Conservation (phyloP, 768 basidiomycete species). For the Brasilioporus rufonigricans region DNA sequence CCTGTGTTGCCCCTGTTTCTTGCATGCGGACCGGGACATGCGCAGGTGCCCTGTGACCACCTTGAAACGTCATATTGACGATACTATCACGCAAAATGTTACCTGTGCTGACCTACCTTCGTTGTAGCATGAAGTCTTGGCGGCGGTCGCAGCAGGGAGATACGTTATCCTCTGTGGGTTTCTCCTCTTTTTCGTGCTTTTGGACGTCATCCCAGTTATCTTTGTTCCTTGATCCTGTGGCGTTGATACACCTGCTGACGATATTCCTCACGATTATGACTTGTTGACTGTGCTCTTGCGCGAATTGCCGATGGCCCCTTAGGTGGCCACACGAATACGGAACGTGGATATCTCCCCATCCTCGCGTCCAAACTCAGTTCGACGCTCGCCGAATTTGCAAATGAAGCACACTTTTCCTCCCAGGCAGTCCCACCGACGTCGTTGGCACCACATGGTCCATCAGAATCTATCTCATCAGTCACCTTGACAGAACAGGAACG, state of each 20-base stretch:
- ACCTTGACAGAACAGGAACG: conserved; percentile 33
- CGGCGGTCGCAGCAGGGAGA: conserved; percentile 69
- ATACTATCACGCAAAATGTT: neutral
- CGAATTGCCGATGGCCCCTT: conserved; percentile 18
- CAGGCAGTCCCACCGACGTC: conserved; percentile 20
- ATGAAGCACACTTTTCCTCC: conserved; percentile 11
- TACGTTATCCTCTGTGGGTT: conserved; percentile 82
- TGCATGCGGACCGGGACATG: neutral
- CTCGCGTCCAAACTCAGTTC: conserved; percentile 67
- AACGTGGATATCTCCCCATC: conserved; percentile 85
- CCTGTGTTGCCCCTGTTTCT: conserved; percentile 5
- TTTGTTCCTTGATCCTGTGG: conserved; percentile 10
- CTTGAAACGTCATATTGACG: conserved; percentile 13
- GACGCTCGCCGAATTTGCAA: conserved; percentile 37
- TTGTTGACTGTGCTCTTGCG: conserved; percentile 1
- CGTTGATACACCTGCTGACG: conserved; percentile 9
- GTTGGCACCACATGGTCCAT: conserved; percentile 27
- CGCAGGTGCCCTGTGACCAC: neutral
- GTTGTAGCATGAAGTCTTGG: conserved; percentile 81
- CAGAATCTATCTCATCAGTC: conserved; percentile 7
- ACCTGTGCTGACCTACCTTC: neutral
- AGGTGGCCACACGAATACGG: conserved; percentile 94
- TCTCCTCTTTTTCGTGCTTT: neutral
- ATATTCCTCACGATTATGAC: conserved; percentile 8
- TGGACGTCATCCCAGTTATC: neutral